phyloP scores from a whole-genome alignment of 495 filamentous ascomycete species.

The Neurospora sp. region DNA sequence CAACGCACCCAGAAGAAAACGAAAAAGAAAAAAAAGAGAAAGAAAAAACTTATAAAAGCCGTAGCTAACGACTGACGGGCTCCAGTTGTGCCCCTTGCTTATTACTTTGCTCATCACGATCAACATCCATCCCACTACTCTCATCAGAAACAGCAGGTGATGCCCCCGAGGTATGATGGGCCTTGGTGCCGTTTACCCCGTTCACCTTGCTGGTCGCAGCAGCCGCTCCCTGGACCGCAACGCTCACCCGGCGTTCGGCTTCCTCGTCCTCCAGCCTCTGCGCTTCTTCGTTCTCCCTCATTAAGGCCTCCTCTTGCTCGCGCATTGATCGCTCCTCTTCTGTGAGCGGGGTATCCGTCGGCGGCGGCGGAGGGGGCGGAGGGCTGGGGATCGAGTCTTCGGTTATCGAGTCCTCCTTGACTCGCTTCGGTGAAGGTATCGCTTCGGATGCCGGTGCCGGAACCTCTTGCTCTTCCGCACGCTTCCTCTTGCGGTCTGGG shows the following conservation, averaged over 20 bases:
- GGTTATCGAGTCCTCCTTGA: conserved; percentile 32
- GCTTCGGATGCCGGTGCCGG: conserved; percentile 28
- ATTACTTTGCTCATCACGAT: not conserved
- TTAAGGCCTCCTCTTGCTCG: conserved; percentile 31
- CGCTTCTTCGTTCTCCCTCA: conserved; percentile 32
- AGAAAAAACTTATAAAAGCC: not conserved
- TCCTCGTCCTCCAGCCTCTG: conserved; percentile 31
- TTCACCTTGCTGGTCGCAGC: not conserved
- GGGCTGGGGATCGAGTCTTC: conserved; percentile 21
- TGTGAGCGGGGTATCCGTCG: conserved; percentile 17
- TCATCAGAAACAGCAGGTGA: not conserved
- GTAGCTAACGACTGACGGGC: not conserved
- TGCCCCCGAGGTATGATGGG: not conserved
- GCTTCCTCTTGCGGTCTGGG: conserved; percentile 52
- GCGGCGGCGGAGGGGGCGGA: conserved; percentile 35
- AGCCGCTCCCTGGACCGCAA: not conserved
- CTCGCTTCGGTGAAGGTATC: conserved; percentile 35
- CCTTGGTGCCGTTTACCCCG: not conserved
- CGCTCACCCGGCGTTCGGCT: not conserved
- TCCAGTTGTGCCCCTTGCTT: not conserved
- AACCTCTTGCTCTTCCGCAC: conserved; percentile 30
- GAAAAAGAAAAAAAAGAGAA: not conserved
- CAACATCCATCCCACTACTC: not conserved
- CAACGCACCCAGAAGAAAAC: not conserved
- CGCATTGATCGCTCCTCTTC: conserved; percentile 29